Conservation (phyloP, 2,329 filamentous ascomycete species). For the Trichoderma endophyticum region DNA sequence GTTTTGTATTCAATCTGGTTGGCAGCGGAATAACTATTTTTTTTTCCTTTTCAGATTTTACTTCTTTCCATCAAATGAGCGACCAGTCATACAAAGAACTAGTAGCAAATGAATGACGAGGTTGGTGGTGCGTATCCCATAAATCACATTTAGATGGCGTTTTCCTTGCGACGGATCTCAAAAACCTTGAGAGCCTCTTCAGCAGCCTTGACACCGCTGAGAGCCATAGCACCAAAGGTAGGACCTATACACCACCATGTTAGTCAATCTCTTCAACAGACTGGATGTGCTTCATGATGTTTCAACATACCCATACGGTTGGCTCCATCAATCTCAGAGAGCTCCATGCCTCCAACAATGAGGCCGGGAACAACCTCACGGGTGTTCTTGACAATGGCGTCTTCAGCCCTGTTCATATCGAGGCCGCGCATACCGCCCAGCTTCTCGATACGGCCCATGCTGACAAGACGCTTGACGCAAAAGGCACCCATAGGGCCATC, state of each 20-base stretch:
- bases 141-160: slow-evolving; percentile 39
- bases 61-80: slow-evolving; percentile 12
- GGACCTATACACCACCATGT: slow-evolving; percentile 45
- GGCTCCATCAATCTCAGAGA: slow-evolving; percentile 84
- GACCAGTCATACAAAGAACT: slow-evolving; percentile 1
- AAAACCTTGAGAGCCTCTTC: slow-evolving; percentile 80
- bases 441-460: slow-evolving; percentile 78
- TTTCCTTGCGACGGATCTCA: slow-evolving; percentile 73
- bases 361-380: slow-evolving; percentile 83
- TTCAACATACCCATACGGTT: slow-evolving; percentile 73
- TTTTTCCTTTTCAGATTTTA: slow-evolving; percentile 7
- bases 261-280: too few species aligned
- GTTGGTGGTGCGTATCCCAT: background rate
- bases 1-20: slow-evolving; percentile 14
- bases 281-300: rapidly evolving
- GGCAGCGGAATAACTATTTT: background rate
- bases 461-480: slow-evolving; percentile 83
- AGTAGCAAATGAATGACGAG: slow-evolving; percentile 10
- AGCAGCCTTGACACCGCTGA: slow-evolving; percentile 85
- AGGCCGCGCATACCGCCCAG: slow-evolving; percentile 90
- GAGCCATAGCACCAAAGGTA: slow-evolving; percentile 85
- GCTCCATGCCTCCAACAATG: slow-evolving; percentile 92
- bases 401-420: slow-evolving; percentile 88
- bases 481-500: slow-evolving; percentile 91
- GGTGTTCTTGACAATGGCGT: slow-evolving; percentile 89